A percentile compares a stretch with the other conserved stretches of the same genome.
Conservation (phyloP, 2,329 filamentous ascomycete species). For the Botrytis galanthina region DNA sequence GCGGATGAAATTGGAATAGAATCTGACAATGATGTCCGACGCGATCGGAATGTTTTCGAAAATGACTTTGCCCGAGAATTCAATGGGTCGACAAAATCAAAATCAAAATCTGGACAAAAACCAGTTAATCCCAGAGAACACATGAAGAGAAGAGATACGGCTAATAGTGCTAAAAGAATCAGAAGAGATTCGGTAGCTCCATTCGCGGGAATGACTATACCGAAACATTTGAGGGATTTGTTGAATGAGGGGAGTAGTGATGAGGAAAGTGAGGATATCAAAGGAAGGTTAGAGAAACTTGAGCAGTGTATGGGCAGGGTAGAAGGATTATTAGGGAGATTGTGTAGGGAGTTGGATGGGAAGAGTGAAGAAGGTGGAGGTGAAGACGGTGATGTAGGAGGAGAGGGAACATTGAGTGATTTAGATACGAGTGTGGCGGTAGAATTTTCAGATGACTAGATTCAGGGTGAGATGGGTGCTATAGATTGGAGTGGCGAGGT, state of each 20-base stretch:
- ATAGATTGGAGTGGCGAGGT: no score
- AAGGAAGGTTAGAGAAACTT: slow-evolving; percentile 29
- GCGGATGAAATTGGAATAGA: slow-evolving; percentile 30
- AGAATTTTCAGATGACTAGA: slow-evolving; percentile 23
- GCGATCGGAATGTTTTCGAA: slow-evolving; percentile 23
- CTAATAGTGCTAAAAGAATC: slow-evolving; percentile 1
- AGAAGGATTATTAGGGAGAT: slow-evolving; percentile 31
- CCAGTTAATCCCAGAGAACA: background rate
- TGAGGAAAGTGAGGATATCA: slow-evolving; percentile 27
- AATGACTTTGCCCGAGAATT: slow-evolving; percentile 28
- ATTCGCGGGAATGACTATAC: slow-evolving; percentile 30
- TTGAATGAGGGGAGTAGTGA: slow-evolving; percentile 28
- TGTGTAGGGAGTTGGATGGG: slow-evolving; percentile 31
- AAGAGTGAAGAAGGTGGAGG: background rate
- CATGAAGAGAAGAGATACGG: slow-evolving; percentile 12
- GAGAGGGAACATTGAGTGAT: slow-evolving; percentile 24
- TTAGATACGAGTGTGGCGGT: slow-evolving; percentile 29
- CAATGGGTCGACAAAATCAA: background rate
- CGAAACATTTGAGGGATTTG: slow-evolving; percentile 28
- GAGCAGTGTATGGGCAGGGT: slow-evolving; percentile 33
- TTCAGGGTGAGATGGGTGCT: background rate
- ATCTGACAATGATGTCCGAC: background rate
- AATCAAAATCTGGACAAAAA: background rate
- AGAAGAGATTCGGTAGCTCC: slow-evolving; percentile 34
- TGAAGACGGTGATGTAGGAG: slow-evolving; percentile 6